Conservation (phyloP, 345 rosid genomes). For the Gossypium thurberi region DNA sequence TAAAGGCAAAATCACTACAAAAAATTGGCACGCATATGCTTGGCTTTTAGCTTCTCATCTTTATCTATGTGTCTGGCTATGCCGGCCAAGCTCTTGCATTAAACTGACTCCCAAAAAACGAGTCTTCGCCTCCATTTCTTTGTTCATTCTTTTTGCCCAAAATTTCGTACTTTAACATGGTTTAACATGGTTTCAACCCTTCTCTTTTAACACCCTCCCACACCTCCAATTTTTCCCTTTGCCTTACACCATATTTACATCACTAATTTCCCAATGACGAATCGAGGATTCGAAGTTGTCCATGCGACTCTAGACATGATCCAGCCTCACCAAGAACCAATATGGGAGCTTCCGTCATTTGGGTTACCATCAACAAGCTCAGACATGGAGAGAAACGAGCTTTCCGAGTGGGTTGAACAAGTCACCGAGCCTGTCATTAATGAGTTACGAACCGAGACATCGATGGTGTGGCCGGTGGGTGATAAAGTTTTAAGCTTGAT, state of each 20-base stretch:
- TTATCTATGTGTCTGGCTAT: slow-evolving; percentile 32
- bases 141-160: slow-evolving; percentile 15
- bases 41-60: slow-evolving; percentile 30
- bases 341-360: slow-evolving; percentile 21
- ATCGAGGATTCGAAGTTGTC: slow-evolving; percentile 38
- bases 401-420: too few relatives aligned
- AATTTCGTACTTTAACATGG: neutral
- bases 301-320: slow-evolving; percentile 35
- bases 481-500: slow-evolving; percentile 29
- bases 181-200: neutral
- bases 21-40: slow-evolving; percentile 12
- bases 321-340: slow-evolving; percentile 31
- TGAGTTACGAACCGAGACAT: neutral
- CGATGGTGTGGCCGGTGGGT: slow-evolving; percentile 5
- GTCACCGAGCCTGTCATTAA: too few relatives aligned
- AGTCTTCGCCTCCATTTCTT: slow-evolving; percentile 17
- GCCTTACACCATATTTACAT: neutral
- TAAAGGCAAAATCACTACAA: slow-evolving; percentile 2
- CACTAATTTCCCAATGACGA: slow-evolving; percentile 13
- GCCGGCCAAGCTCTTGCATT: slow-evolving; percentile 44
- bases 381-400: neutral
- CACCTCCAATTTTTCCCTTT: neutral
- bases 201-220: slow-evolving; percentile 23
- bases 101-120: neutral
- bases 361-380: slow-evolving; percentile 11